Evolutionary conservation across 108 stramenopile species (phyloP).

Genomic region (Aureococcus anophagefferens): DNA sequence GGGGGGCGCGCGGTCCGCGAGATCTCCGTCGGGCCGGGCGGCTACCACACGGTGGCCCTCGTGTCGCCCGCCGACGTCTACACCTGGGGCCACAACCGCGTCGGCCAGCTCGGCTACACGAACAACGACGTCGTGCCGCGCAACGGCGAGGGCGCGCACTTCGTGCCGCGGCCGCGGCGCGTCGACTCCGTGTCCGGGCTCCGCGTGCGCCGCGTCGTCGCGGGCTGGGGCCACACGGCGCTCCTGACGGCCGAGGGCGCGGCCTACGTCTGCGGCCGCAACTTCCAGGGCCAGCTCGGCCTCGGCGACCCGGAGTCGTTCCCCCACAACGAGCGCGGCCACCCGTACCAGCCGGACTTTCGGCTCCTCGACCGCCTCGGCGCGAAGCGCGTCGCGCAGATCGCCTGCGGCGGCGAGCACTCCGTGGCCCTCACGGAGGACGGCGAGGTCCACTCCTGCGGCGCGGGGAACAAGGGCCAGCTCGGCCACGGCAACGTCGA

Average conservation of each 20-base stretch:
- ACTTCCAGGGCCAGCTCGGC: conserved; percentile 41
- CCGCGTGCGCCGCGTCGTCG: conserved; percentile 12
- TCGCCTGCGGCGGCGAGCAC: conserved; percentile 38
- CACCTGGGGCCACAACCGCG: conserved; percentile 36
- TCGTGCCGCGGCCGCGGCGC: conserved; percentile 20
- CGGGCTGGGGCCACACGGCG: conserved; percentile 42
- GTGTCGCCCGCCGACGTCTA: conserved; percentile 7
- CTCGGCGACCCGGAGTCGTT: conserved; percentile 30
- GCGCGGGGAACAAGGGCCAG: conserved; percentile 27
- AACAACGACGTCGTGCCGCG: conserved; percentile 15
- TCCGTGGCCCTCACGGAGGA: conserved; percentile 27
- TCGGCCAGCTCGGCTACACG: conserved; percentile 28
- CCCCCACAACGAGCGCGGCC: conserved; percentile 22
- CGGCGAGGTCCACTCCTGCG: conserved; percentile 32
- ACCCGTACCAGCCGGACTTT: conserved; percentile 24
- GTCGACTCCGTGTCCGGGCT: conserved; percentile 16
- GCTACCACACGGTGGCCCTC: conserved; percentile 31
- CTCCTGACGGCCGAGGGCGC: conserved; percentile 31
- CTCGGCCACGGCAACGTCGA: conserved; percentile 31
- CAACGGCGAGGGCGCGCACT: conserved; percentile 28
- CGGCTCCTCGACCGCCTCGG: not conserved
- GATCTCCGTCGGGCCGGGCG: conserved; percentile 31
- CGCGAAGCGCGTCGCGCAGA: conserved; percentile 13
- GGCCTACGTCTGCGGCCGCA: conserved; percentile 42
- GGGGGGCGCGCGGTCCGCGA: conserved; percentile 10